Evolutionary conservation across 2,329 filamentous ascomycete genomes (phyloP), one percentile per base, ranked within the genome.

Genomic region (Shiraia sp.): DNA sequence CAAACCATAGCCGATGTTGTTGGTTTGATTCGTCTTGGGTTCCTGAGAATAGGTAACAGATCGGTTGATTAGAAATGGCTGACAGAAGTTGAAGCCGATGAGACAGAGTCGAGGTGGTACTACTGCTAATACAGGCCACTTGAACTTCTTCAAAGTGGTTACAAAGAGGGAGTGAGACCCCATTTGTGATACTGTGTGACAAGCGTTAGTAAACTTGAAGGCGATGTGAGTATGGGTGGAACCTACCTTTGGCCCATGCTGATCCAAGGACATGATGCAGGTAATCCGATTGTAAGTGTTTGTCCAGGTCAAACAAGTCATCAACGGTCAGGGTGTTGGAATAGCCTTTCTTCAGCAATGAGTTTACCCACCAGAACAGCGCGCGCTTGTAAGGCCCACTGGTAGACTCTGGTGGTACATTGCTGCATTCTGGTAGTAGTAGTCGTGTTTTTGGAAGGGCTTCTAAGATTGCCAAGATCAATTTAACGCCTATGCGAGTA

Each of bases 291-390:
- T 57, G 46, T 9, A 78, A 50, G 36, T 73, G 61, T 40, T 76
- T 74, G 43, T 79, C 76, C 24, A 78, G 56, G 0, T 61, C 46
- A 46, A 61, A 74, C 3, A 78, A 63, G 41, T 78, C 75, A 6
- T 74, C 70, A 0, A 78, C 61, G 1, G 58, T 51, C 10, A 80
- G 49, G 3, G 68, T 47, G 6, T 69, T 74, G 4, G 60, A 70
- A 61, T 73, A 80, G 0, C 79, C 78, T 12, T 65, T 61, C 17
- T 68, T 68, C 29, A 83, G 75, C 6, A 83, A 56, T 2, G 71
- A 69, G 42, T 76, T 79, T 35, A 81, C 59, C 79, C 79, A 82
- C 67, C 71, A 75, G 53, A 81, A 81, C 10, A 79, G 61, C 0
- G 61, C 63, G 30, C 69, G 66, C 45, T 69, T 79, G 48, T 75